Base-by-base conservation (phyloP, 345 rosid species). In the Gossypium sturtianum region DNA sequence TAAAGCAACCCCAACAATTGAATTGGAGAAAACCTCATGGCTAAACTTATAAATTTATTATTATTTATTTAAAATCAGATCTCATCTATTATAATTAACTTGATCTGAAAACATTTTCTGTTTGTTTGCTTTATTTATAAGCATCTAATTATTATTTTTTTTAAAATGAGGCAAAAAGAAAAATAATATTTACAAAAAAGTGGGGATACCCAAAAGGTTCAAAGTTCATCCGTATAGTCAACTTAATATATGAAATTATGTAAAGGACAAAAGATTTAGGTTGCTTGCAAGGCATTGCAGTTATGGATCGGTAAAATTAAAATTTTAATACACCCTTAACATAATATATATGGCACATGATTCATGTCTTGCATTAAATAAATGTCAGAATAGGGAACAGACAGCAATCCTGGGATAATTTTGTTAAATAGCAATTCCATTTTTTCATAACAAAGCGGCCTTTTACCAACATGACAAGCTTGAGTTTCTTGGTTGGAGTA, bases 401-500 rank as follows among this genome's bases (percentile, higher is more conserved):
- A 34, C 41, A 57, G 29, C 61, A 57, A 53, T 16, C 17, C 2
- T 53, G 57, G 57, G 19, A 53, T 17, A 15, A 17, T 53, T 53
- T 53, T 53, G 22, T 19, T 7, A n/a, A 11, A 56, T 19, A 56
- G 1, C 23, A n/a, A 51, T 4, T 13, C 25, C 5, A 0, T 60
- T 12, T 64, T 64, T n/a, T 13, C 3, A 41, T 9, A 64, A n/a
- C 23, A 17, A 64, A 43, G 41, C 7, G 8, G 23, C 11, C 13
- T 53, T 12, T 13, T 19, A 11, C 22, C 65, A 53, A 52, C 48
- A 73, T 74, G 76, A 49, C 19, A 27, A 34, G 27, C 59, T 57
- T 49, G 4, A 74, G 76, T 27, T 29, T 74, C 48, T 8, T 61
- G 62, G 76, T 74, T n/a, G 76, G 76, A 47, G 19, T 74, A n/a